A percentile compares a stretch with the other conserved stretches of the same genome.
These are phyloP conservation scores for Corymbia calophylla DNA, from an alignment of 441 rosid species.

Conservation along the genomic window DNA sequence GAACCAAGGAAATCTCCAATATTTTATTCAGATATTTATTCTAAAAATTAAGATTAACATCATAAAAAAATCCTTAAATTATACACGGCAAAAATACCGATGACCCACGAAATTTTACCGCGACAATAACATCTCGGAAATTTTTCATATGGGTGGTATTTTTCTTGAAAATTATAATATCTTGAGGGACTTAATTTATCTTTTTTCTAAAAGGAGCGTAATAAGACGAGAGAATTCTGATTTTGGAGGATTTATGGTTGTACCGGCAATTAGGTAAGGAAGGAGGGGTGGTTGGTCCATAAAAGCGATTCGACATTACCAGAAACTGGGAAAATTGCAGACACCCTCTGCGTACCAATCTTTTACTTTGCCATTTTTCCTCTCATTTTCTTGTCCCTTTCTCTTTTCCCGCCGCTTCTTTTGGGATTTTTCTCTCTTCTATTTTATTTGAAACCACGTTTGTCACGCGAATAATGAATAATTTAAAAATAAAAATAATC, in stretches of 20 bases:
- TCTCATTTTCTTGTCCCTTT: not conserved
- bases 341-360: not conserved
- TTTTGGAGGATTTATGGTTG: not conserved
- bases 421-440: not conserved
- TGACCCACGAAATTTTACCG: fast-evolving
- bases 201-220: not conserved
- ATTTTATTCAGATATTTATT: not conserved
- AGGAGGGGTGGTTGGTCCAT: not conserved
- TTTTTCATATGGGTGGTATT: not conserved
- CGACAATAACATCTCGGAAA: not conserved
- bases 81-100: not conserved
- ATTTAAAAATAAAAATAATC: too few species aligned
- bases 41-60: not conserved
- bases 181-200: not conserved
- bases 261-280: not conserved
- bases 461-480: too few species aligned
- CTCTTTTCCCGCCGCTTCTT: not conserved
- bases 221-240: not conserved
- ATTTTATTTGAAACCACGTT: not conserved
- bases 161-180: not conserved
- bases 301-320: not conserved
- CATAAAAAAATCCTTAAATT: not conserved
- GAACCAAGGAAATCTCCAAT: not conserved
- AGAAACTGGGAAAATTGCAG: not conserved
- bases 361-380: not conserved